Evolutionary conservation across 1,284 basidiomycete genomes (phyloP).

Genomic region (Microstroma glucosiphilum): DNA sequence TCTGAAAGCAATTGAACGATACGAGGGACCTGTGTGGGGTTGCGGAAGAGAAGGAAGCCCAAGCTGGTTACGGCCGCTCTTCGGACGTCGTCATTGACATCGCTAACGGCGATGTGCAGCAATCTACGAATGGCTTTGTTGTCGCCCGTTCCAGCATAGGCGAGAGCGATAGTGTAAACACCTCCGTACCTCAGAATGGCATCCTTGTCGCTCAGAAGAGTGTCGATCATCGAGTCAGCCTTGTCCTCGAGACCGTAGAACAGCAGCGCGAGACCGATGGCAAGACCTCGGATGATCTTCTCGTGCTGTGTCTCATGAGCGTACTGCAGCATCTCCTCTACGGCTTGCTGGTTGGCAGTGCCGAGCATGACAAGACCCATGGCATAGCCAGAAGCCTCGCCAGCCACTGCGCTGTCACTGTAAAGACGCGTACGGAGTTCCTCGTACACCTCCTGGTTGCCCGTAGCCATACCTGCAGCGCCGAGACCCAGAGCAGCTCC

Average conservation of each 20-base stretch:
- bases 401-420: constrained; percentile 48
- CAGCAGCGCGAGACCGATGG: constrained; percentile 48
- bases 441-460: constrained; percentile 49
- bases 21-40: constrained; percentile 48
- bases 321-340: constrained; percentile 51
- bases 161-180: constrained; percentile 48
- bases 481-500: constrained; percentile 50
- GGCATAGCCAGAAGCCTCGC: constrained; percentile 49
- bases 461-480: constrained; percentile 50
- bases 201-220: constrained; percentile 46
- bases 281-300: constrained; percentile 50
- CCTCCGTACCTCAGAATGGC: constrained; percentile 50
- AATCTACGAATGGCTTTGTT: constrained; percentile 47
- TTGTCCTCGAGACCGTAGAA: constrained; percentile 48
- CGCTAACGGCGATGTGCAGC: constrained; percentile 48
- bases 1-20: constrained; percentile 50
- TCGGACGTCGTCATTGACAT: constrained; percentile 49
- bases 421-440: constrained; percentile 48
- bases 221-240: constrained; percentile 47
- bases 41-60: constrained; percentile 50
- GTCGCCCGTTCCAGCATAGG: constrained; percentile 51
- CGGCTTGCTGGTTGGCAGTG: constrained; percentile 42
- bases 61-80: constrained; percentile 48
- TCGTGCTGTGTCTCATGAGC: constrained; percentile 51
- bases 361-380: constrained; percentile 51